Percentiles rank a stretch among this genome's conserved stretches.
These are phyloP conservation scores for Kodamaea fungicola DNA, from an alignment of 1,139 yeast species.

Conservation along the genomic window DNA sequence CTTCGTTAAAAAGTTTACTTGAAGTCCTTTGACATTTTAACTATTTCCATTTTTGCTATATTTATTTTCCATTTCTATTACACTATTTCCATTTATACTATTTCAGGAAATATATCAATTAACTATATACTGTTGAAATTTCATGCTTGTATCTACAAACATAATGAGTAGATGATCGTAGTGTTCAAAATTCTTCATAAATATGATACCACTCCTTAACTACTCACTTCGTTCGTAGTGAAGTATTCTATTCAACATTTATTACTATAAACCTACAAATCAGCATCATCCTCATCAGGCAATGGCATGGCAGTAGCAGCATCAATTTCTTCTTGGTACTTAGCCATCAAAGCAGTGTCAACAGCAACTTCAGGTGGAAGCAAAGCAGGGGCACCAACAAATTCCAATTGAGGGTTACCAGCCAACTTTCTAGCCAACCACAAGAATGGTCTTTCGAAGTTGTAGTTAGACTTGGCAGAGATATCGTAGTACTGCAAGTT, in stretches of 20 bases:
- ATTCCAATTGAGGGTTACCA: conserved; percentile 97
- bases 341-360: conserved; percentile 93
- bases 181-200: too few species aligned
- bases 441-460: conserved; percentile 99
- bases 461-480: conserved; percentile 99
- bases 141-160: too few species aligned
- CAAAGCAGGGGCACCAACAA: conserved; percentile 98
- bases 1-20: too few species aligned
- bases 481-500: conserved; percentile 99
- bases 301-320: conserved; percentile 99
- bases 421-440: conserved; percentile 99
- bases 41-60: too few species aligned
- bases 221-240: too few species aligned
- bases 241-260: conserved; percentile 1
- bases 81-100: too few species aligned
- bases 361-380: conserved; percentile 99
- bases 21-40: too few species aligned
- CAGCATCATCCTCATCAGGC: conserved; percentile 99
- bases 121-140: too few species aligned
- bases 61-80: too few species aligned
- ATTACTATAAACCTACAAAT: conserved; percentile 53
- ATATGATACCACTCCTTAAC: too few species aligned
- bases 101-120: too few species aligned
- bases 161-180: too few species aligned
- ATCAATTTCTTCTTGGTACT: conserved; percentile 99